A percentile compares a stretch with the other conserved stretches of the same genome.
Conservation (phyloP, 345 rosid genomes). For the Kandelia obovata region DNA sequence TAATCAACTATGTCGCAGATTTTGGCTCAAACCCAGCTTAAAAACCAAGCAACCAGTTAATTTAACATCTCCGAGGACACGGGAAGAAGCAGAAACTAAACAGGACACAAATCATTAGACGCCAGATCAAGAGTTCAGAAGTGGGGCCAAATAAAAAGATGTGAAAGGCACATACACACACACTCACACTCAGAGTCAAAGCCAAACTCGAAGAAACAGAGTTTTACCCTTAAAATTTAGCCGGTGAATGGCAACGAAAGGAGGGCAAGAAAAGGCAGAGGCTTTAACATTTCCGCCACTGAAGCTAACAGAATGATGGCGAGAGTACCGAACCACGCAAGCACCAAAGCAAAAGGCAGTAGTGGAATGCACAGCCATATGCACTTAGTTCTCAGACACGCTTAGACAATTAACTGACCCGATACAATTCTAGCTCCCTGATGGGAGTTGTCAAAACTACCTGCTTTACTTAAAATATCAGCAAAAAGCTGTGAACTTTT, state of each 20-base stretch:
- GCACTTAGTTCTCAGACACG: background rate
- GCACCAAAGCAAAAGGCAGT: conserved; percentile 23
- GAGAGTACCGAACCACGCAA: conserved; percentile 18
- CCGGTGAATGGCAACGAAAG: conserved; percentile 22
- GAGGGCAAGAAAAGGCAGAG: conserved; percentile 15
- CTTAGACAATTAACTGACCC: too few relatives aligned
- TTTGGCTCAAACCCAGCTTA: background rate
- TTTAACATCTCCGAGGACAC: background rate
- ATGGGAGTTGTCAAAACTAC: too few relatives aligned
- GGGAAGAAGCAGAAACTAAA: too few relatives aligned
- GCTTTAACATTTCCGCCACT: conserved; percentile 20
- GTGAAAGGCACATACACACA: background rate
- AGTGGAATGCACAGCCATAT: conserved; percentile 40
- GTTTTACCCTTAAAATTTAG: conserved; percentile 24
- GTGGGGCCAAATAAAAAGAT: background rate
- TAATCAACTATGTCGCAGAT: background rate
- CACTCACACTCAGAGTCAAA: background rate
- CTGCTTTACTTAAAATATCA: too few relatives aligned
- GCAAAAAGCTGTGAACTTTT: background rate
- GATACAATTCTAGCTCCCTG: too few relatives aligned
- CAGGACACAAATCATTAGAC: background rate
- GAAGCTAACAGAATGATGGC: conserved; percentile 13
- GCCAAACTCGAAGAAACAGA: background rate
- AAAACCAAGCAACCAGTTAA: background rate
- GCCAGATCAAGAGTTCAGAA: background rate